Conservation (phyloP, 2,329 filamentous ascomycete genomes). For the Reticulascus tulasneorum region DNA sequence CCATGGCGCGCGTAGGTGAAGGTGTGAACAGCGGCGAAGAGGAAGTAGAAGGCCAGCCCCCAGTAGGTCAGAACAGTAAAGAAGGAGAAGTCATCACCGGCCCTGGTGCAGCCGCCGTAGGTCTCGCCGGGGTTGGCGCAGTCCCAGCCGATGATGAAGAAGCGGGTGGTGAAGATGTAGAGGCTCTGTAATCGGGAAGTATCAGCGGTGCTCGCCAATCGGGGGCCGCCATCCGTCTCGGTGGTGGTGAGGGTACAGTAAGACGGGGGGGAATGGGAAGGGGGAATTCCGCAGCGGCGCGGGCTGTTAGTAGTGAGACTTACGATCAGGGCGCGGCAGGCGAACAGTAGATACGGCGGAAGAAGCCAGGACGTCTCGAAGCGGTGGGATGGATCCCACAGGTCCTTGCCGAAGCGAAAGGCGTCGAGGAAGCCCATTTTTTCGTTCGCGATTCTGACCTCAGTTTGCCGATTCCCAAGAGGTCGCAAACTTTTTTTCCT, state of each 20-base stretch:
- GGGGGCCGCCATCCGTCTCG: no score
- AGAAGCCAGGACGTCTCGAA: conserved; percentile 81
- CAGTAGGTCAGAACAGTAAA: conserved; percentile 82
- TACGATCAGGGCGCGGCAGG: conserved; percentile 51
- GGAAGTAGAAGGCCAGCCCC: conserved; percentile 77
- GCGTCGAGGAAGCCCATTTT: conserved; percentile 11
- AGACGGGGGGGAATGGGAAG: conserved; percentile 8
- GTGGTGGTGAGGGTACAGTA: no score
- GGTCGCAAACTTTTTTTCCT: neutral
- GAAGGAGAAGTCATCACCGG: conserved; percentile 65
- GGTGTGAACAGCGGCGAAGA: conserved; percentile 65
- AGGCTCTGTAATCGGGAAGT: conserved; percentile 36
- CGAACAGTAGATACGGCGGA: conserved; percentile 59
- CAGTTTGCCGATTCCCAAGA: no score
- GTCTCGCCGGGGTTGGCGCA: conserved; percentile 41
- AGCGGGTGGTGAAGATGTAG: conserved; percentile 66
- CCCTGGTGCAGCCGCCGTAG: conserved; percentile 38
- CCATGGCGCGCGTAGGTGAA: conserved; percentile 57
- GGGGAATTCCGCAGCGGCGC: no score
- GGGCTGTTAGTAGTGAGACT: no score
- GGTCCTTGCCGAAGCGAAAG: conserved; percentile 36
- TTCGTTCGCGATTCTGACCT: conserved; percentile 8
- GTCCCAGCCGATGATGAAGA: conserved; percentile 66
- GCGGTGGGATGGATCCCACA: conserved; percentile 56
- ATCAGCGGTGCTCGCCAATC: no score